Evolutionary conservation across 2,329 filamentous ascomycete genomes (phyloP).

Genomic region (Diaporthe australafricana): DNA sequence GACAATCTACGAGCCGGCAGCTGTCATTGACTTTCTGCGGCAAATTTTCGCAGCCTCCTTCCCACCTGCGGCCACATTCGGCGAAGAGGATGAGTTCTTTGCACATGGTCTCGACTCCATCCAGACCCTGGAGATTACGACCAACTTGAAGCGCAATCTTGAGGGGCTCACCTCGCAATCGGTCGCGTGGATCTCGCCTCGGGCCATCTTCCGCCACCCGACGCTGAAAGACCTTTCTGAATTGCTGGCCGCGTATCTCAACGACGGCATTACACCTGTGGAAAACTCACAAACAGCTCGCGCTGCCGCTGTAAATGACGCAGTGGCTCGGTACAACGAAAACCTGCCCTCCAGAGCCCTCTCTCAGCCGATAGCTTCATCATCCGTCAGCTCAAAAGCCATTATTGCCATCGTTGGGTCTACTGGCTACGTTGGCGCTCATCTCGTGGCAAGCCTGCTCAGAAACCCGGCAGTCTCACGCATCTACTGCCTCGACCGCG

Average conservation of each 20-base stretch:
- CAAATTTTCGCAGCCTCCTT: not conserved
- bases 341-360: not conserved
- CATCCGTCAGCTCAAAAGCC: not conserved
- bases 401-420: constrained; percentile 27
- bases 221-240: not conserved
- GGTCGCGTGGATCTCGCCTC: constrained; percentile 11
- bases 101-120: constrained; percentile 38
- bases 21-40: not conserved
- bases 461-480: not conserved
- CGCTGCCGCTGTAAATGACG: not conserved
- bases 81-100: constrained; percentile 37
- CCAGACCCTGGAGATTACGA: constrained; percentile 35
- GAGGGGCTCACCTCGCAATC: not conserved
- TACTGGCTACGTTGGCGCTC: constrained; percentile 20
- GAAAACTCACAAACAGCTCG: constrained; percentile 4
- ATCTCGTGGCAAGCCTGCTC: not conserved
- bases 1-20: not conserved
- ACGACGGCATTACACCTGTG: not conserved
- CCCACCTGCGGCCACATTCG: not conserved
- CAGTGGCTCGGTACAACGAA: constrained; percentile 1
- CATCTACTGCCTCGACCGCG: constrained; percentile 23
- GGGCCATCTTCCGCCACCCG: constrained; percentile 8
- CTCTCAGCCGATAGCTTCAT: not conserved
- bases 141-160: constrained; percentile 36
- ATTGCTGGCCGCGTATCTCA: not conserved